A percentile compares a stretch with the other conserved stretches of the same genome.
These are phyloP conservation scores for Talaromyces proteolyticus DNA, from an alignment of 495 filamentous ascomycete genomes.

Conservation along the genomic window DNA sequence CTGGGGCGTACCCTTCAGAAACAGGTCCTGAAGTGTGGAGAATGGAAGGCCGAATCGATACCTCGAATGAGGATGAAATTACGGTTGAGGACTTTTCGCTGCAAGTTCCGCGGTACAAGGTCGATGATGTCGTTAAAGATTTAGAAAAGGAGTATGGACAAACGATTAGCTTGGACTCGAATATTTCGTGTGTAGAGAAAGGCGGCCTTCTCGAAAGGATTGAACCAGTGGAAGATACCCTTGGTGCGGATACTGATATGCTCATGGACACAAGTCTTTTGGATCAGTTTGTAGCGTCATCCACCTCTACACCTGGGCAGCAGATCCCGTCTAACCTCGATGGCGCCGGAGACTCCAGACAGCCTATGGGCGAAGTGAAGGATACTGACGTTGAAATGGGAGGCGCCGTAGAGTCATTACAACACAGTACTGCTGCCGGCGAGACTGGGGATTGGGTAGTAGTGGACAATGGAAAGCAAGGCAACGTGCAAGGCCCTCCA, in stretches of 20 bases:
- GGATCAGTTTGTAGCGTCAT: slow-evolving; percentile 56
- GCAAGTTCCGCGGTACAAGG: slow-evolving; percentile 42
- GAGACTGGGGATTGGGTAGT: slow-evolving; percentile 57
- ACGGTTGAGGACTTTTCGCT: slow-evolving; percentile 26
- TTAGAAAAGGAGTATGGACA: slow-evolving; percentile 52
- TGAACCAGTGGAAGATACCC: slow-evolving; percentile 25
- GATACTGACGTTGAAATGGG: slow-evolving; percentile 43
- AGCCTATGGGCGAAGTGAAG: slow-evolving; percentile 9
- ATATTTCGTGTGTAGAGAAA: slow-evolving; percentile 61
- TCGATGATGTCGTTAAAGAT: slow-evolving; percentile 55
- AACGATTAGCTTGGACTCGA: slow-evolving; percentile 50
- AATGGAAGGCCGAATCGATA: slow-evolving; percentile 52
- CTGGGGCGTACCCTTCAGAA: slow-evolving; percentile 43
- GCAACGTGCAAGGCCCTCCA: slow-evolving; percentile 13
- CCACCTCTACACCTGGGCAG: slow-evolving; percentile 41
- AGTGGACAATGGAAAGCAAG: slow-evolving; percentile 41
- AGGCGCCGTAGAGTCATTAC: slow-evolving; percentile 14
- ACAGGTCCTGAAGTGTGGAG: slow-evolving; percentile 55
- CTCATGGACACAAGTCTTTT: slow-evolving; percentile 61
- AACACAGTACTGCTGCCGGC: slow-evolving; percentile 20
- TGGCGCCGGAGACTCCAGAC: slow-evolving; percentile 25
- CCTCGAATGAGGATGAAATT: slow-evolving; percentile 45
- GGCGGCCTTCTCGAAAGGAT: slow-evolving; percentile 64
- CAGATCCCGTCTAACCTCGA: slow-evolving; percentile 10
- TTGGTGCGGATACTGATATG: slow-evolving; percentile 55